phyloP scores from a whole-genome alignment of 148 eudicot species.

The Suaeda aralocaspica region DNA sequence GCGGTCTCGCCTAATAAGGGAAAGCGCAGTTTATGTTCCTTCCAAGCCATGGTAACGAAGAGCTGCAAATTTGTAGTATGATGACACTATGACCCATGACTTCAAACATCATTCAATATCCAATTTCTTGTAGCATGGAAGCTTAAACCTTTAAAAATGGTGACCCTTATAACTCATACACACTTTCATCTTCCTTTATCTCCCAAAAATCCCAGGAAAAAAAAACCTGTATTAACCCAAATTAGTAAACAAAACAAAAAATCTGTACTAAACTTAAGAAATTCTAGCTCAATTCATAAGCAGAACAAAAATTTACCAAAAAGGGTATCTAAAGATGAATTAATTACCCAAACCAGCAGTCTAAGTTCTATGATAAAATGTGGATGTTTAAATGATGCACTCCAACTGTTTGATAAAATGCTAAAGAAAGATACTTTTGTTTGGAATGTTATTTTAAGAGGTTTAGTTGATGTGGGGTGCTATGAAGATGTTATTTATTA shows the following conservation, averaged over 20 bases:
- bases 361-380: slow-evolving; percentile 27
- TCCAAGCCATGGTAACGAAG: not conserved
- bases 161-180: slow-evolving; percentile 16
- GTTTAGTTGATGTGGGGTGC: slow-evolving; percentile 40
- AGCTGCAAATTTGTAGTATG: too few relatives aligned
- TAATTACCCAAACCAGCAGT: slow-evolving; percentile 7
- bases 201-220: slow-evolving; percentile 1
- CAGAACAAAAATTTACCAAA: not conserved
- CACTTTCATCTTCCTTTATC: slow-evolving; percentile 7
- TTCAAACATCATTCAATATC: not conserved
- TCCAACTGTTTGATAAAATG: slow-evolving; percentile 70
- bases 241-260: slow-evolving; percentile 4
- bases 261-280: slow-evolving; percentile 2
- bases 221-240: not conserved
- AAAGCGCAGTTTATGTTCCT: not conserved
- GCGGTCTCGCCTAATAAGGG: too few relatives aligned
- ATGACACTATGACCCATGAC: not conserved
- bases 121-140: not conserved
- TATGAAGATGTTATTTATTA: slow-evolving; percentile 41
- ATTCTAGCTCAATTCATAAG: slow-evolving; percentile 3
- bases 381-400: slow-evolving; percentile 57
- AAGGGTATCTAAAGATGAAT: slow-evolving; percentile 12
- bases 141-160: slow-evolving; percentile 17
- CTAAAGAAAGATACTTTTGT: slow-evolving; percentile 39
- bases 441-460: slow-evolving; percentile 67